Evolutionary conservation across 345 rosid genomes (phyloP), one percentile per base, ranked within the genome.

Genomic region (Eutrema japonicum): DNA sequence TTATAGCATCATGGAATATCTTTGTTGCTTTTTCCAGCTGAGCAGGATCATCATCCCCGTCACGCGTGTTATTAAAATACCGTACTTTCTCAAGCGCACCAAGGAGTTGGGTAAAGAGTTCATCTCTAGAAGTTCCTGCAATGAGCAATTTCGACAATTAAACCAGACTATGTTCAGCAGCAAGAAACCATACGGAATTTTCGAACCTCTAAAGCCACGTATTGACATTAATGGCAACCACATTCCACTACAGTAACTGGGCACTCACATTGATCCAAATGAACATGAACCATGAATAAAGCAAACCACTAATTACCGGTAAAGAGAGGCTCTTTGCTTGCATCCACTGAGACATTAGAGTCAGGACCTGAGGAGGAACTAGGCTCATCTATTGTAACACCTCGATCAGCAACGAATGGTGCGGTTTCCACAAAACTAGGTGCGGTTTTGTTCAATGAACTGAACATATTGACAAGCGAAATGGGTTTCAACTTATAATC

Each of bases 81-180:
- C 82, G 82, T 14, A 78, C 65, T 80, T 86, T 87, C 82, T 93
- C 96, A 57, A 93, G 95, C 37, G 96, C 98, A 60, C 84, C 84
- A 77, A 90, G 77, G 78, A 90, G 83, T 68, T 88, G 89, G 29
- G 89, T 93, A 79, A 88, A 87, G 16, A 90, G 87, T 70, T 88
- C 98, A 65, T 93, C 98, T 78, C 78, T 87, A 18, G 83, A 85
- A 61, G 74, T 70, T 75, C 86, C 96, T 87, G 94, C 64, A 74
- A 53, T 8, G 6, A 14, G 42, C 38, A 82, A 26, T 69, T 5
- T 22, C 41, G 18, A 59, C 9, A 38, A n/a, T 10, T 2, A 33
- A 55, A 12, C 30, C 33, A 29, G 3, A 56, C 7, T 0, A 30
- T 9, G 13, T 10, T 43, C 45, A 16, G 6, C 68, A 45, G 26